Evolutionary conservation across 805 yeast genomes (phyloP), one percentile per base, ranked within the genome.

Genomic region (Dipodascopsis uninucleata): DNA sequence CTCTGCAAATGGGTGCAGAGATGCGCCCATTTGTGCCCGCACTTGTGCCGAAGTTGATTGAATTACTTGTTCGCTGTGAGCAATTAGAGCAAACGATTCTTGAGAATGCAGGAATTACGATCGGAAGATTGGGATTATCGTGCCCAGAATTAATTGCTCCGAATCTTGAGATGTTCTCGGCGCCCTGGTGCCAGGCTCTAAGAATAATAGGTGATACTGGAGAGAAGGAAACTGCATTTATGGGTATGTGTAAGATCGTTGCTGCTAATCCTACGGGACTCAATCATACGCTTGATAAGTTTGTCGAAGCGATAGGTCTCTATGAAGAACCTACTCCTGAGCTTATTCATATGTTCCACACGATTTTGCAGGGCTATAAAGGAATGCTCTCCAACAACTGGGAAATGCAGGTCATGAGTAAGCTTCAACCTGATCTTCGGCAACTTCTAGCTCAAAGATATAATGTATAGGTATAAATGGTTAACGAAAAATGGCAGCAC

Each of bases 51-150:
- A 63, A 79, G 18, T 64, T 85, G 44, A 75, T 82, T 12, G 71
- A 82, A n/a, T 62, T 85, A 36, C 51, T 70, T 18, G 39, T 45
- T 3, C 40, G 39, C 18, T 35, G 40, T 16, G 45, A 49, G 28
- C 77, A 78, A 50, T 71, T 77, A 3, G 79, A 77, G 53, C 73
- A 71, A 17, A 76, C 88, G 0, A 82, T 89, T 3, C 60, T 82
- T 52, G 97, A 89, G 61, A 93, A 93, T 62, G 79, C 89, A 1
- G 93, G 95, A 16, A 85, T 89, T 40, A 82, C 97, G 26, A 70
- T 90, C 40, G 97, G 97, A 12, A 74, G 97, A 55, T 68, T 93
- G 58, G 95, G 95, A 2, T 61, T 80, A 17, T 68, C 73, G 44
- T 71, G 72, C 46, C 80, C 90, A 1, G 78, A 76, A 18, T 71